Percentiles rank a stretch among this genome's conserved stretches.
phyloP scores from a whole-genome alignment of 306 rosid species.

The Elaeagnus macrophylla region DNA sequence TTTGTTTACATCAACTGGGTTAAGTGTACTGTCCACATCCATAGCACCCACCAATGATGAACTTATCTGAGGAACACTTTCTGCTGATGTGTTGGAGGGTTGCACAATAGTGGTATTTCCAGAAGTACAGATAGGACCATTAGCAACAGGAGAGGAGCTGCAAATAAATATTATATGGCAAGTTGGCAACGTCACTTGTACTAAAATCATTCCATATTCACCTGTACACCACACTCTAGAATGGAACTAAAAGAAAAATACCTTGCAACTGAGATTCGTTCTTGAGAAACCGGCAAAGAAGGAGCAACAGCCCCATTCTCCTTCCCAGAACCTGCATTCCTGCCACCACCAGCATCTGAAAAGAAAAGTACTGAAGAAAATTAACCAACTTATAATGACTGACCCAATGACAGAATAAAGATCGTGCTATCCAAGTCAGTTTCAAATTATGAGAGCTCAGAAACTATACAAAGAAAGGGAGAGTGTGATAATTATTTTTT shows the following conservation, averaged over 20 bases:
- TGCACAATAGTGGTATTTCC: slow-evolving; percentile 34
- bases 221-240: background rate
- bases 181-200: slow-evolving; percentile 14
- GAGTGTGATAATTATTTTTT: background rate
- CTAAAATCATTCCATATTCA: background rate
- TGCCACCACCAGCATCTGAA: slow-evolving; percentile 64
- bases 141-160: slow-evolving; percentile 53
- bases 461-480: background rate
- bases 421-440: background rate
- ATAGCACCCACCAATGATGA: slow-evolving; percentile 32
- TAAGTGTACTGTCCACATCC: slow-evolving; percentile 31
- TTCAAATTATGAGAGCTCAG: slow-evolving; percentile 13
- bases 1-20: slow-evolving; percentile 34
- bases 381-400: slow-evolving; percentile 16
- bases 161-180: slow-evolving; percentile 18
- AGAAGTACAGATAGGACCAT: slow-evolving; percentile 42
- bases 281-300: slow-evolving; percentile 44
- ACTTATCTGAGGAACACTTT: slow-evolving; percentile 32
- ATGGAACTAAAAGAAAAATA: slow-evolving; percentile 17
- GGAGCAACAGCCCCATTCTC: slow-evolving; percentile 51
- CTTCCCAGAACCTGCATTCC: slow-evolving; percentile 50
- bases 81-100: slow-evolving; percentile 31
- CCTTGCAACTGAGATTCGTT: slow-evolving; percentile 49
- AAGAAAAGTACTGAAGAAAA: slow-evolving; percentile 22
- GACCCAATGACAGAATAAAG: slow-evolving; percentile 17